A percentile compares a stretch with the other conserved stretches of the same genome.
phyloP scores from a whole-genome alignment of 2,329 filamentous ascomycete genomes.

The Colletotrichum limetticola region DNA sequence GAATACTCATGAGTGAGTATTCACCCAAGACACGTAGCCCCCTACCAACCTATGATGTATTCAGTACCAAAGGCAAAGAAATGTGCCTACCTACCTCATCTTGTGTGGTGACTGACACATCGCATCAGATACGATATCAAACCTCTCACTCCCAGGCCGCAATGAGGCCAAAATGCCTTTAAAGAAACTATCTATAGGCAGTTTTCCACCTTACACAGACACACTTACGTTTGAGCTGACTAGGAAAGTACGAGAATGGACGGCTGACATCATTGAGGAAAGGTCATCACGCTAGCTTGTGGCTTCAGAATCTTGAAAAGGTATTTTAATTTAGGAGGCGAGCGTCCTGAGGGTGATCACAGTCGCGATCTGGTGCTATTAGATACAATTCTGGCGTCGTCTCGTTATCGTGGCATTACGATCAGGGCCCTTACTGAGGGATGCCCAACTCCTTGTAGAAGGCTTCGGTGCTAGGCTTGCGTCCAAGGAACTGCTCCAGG shows the following conservation, averaged over 20 bases:
- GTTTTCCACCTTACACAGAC: rapidly evolving
- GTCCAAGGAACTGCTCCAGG: conserved; percentile 80
- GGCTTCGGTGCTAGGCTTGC: conserved; percentile 80
- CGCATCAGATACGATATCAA: rapidly evolving
- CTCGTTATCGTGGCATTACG: background rate
- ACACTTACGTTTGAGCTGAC: no score
- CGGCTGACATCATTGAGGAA: no score
- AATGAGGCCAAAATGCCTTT: no score
- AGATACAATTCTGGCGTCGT: conserved; percentile 9
- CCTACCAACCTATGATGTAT: background rate
- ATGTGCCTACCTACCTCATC: no score
- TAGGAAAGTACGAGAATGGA: no score
- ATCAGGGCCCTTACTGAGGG: conserved; percentile 26
- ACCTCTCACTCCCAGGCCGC: no score
- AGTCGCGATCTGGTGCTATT: conserved; percentile 6
- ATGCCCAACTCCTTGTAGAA: conserved; percentile 82
- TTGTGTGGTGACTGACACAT: no score
- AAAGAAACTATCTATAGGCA: no score
- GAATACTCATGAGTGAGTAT: background rate
- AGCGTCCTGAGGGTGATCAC: background rate
- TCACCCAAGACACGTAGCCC: background rate
- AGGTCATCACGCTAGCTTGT: no score
- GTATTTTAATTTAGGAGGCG: background rate
- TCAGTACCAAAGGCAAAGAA: no score
- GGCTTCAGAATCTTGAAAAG: no score